Base-by-base conservation (phyloP, 2,329 filamentous ascomycete species). In the Chaetomiaceae sp. region DNA sequence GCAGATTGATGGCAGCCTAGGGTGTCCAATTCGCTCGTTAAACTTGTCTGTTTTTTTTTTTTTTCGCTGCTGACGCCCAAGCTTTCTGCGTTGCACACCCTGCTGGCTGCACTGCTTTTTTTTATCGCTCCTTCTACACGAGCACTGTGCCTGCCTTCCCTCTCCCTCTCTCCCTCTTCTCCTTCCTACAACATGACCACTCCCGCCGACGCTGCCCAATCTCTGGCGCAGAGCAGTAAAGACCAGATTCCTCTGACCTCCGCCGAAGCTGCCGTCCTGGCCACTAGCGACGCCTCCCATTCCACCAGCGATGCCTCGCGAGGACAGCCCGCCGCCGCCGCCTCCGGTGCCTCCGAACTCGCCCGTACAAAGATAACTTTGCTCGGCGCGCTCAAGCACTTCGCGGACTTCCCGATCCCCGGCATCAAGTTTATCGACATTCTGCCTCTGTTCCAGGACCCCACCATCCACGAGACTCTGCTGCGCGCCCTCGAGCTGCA, bases 391-490 rank as follows among this genome's bases (percentile, higher is more conserved):
- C 82, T 97, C 64, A 88, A 89, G 72, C 85, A 91, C 71, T 95
- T 90, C 75, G 83, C 85, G 66, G 90, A 97, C 78, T 97, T 96
- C 76, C 92, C 92, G 55, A 85, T 87, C 61, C 85, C 88, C 42
- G 92, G 94, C 71, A 92, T 99, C 68, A 80, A 95, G 66, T 99
- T 99, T 74, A 90, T 96, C 76, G 94, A 99, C 70, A 97, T 99
- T 74, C 86, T 99, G 72, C 94, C 94, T 57, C 86, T 97, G 68
- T 97, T 99, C 78, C 84, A 89, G 69, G 81, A 90, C 67, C 84
- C 85, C 51, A 68, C 71, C 47, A 78, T 88, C 57, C 92, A 96
- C 75, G 78, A 81, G 63, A 80, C 83, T 52, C 85, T 99, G 55
- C 78, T 96, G 69, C 82, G 85, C 65, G 89, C 90, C 45, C 87